Percentiles rank a stretch among this genome's conserved stretches.
Evolutionary conservation across 2,329 filamentous ascomycete species (phyloP).

Genomic region (Botrytis hyacinthi): DNA sequence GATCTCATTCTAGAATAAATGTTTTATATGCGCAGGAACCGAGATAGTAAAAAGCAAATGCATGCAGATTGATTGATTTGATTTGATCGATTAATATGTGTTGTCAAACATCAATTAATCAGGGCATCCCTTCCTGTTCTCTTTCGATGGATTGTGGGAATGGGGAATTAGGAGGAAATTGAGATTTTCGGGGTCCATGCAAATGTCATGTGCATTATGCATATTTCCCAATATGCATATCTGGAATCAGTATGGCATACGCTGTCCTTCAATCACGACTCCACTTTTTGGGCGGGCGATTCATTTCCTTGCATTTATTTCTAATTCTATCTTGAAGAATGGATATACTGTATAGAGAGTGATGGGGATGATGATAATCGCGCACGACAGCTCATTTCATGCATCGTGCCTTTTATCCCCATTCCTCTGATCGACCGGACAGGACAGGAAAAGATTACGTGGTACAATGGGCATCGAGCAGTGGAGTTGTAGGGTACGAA

Average conservation of each 20-base stretch:
- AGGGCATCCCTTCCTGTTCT: neutral
- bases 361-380: neutral
- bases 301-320: constrained; percentile 10
- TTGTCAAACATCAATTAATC: constrained; percentile 14
- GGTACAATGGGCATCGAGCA: neutral
- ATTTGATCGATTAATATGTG: constrained; percentile 7
- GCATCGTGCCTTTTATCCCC: neutral
- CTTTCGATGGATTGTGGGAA: neutral
- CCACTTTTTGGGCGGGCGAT: neutral
- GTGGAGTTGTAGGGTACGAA: neutral
- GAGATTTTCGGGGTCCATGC: constrained; percentile 12
- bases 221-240: neutral
- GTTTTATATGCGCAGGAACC: constrained; percentile 21
- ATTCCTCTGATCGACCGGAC: constrained; percentile 6
- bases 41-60: neutral
- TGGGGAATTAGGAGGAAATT: constrained; percentile 12
- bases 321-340: neutral
- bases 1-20: constrained; percentile 12
- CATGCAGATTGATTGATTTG: neutral
- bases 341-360: neutral
- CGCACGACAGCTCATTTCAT: constrained; percentile 12
- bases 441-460: neutral
- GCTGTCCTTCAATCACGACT: neutral
- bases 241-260: neutral
- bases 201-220: constrained; percentile 1